Evolutionary conservation across 2,329 filamentous ascomycete genomes (phyloP).

Genomic region (Aspergillus sp.): DNA sequence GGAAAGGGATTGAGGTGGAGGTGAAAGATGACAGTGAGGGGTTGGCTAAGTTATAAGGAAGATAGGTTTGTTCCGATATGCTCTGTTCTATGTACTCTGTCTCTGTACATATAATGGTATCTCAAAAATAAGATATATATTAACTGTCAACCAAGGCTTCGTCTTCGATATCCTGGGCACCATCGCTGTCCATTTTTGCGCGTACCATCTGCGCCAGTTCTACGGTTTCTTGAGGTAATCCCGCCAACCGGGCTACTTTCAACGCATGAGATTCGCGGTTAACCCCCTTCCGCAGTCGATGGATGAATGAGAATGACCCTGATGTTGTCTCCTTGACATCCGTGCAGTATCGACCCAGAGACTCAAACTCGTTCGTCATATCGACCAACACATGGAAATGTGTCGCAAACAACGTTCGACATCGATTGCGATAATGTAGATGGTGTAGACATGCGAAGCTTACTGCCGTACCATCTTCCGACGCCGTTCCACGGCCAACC

Average conservation of each 20-base stretch:
- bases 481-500: conserved; percentile 87
- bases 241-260: conserved; percentile 85
- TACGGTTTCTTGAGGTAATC: conserved; percentile 66
- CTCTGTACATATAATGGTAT: background rate
- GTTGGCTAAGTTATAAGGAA: background rate
- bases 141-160: background rate
- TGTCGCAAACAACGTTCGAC: conserved; percentile 81
- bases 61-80: background rate
- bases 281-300: conserved; percentile 70
- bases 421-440: conserved; percentile 66
- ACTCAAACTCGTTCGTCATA: conserved; percentile 53
- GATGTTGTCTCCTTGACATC: conserved; percentile 69
- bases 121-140: background rate
- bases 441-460: conserved; percentile 84
- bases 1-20: conserved; percentile 31
- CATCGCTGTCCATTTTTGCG: background rate
- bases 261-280: conserved; percentile 85
- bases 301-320: conserved; percentile 71
- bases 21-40: conserved; percentile 8
- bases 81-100: background rate
- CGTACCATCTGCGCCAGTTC: conserved; percentile 57
- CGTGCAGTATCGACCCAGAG: conserved; percentile 74
- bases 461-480: conserved; percentile 82
- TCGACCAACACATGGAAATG: conserved; percentile 86
- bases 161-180: too few relatives aligned